Percentiles rank a stretch among this genome's conserved stretches.
These are phyloP conservation scores for Acacia pycnantha DNA, from an alignment of 331 rosid genomes.

Conservation along the genomic window DNA sequence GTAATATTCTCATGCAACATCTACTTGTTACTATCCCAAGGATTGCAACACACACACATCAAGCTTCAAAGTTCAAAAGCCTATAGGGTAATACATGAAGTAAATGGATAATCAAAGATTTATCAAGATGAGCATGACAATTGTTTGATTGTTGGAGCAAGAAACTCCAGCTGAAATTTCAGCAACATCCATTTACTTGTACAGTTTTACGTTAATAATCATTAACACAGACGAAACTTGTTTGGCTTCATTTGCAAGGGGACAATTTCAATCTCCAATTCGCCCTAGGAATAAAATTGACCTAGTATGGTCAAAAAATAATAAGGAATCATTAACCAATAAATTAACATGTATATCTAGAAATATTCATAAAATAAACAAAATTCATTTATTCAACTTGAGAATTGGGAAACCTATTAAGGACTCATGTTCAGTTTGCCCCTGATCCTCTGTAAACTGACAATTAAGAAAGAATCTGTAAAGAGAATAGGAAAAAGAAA, in stretches of 20 bases:
- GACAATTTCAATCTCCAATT: not conserved
- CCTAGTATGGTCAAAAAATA: too few species aligned
- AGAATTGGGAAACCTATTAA: too few species aligned
- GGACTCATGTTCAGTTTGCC: too few species aligned
- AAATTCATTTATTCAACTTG: too few species aligned
- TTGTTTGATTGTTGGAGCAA: not conserved
- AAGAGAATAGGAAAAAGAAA: too few species aligned
- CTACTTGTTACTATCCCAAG: not conserved
- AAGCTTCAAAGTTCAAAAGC: not conserved
- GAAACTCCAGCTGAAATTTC: not conserved
- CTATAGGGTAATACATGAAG: not conserved
- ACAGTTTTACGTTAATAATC: not conserved
- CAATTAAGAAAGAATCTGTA: too few species aligned
- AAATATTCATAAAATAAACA: too few species aligned
- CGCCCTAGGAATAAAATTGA: not conserved
- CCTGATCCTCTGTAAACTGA: too few species aligned
- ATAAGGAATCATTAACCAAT: too few species aligned
- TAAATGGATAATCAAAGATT: too few species aligned
- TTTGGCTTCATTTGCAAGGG: not conserved
- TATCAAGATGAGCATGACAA: not conserved
- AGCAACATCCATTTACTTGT: not conserved
- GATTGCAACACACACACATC: not conserved
- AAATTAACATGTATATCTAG: too few species aligned
- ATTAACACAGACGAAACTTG: not conserved
- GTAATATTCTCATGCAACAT: too few species aligned